Percentiles rank a stretch among this genome's conserved stretches.
Evolutionary conservation across 1,284 basidiomycete genomes (phyloP).

Genomic region (Pseudozyma sp.): DNA sequence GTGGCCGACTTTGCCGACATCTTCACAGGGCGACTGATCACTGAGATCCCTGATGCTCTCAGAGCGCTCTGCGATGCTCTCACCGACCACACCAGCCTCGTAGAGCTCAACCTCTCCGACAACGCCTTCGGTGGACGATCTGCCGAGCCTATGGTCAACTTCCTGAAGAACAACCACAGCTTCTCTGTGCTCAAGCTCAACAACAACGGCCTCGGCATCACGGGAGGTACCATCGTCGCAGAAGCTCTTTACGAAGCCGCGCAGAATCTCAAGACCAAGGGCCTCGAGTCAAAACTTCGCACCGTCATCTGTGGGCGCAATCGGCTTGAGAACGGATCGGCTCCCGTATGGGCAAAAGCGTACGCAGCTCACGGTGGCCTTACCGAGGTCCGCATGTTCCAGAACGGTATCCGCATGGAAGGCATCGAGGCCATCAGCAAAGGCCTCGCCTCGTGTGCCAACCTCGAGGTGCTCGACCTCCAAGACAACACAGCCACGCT

Average conservation of each 20-base stretch:
- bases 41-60: slow-evolving; percentile 91
- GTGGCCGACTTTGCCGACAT: slow-evolving; percentile 96
- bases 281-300: slow-evolving; percentile 78
- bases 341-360: slow-evolving; percentile 84
- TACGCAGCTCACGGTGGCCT: slow-evolving; percentile 84
- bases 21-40: slow-evolving; percentile 95
- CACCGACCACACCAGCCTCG: slow-evolving; percentile 80
- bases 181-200: slow-evolving; percentile 89
- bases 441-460: slow-evolving; percentile 79
- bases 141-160: slow-evolving; percentile 91
- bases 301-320: slow-evolving; percentile 93
- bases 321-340: slow-evolving; percentile 90
- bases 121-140: slow-evolving; percentile 97
- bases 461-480: slow-evolving; percentile 84
- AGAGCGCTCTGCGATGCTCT: slow-evolving; percentile 88
- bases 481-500: slow-evolving; percentile 94
- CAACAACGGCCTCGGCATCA: slow-evolving; percentile 97
- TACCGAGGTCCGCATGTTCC: slow-evolving; percentile 88
- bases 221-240: slow-evolving; percentile 87
- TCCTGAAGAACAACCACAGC: slow-evolving; percentile 72
- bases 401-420: slow-evolving; percentile 96
- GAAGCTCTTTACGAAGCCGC: slow-evolving; percentile 85
- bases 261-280: slow-evolving; percentile 76
- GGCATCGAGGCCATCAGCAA: slow-evolving; percentile 84
- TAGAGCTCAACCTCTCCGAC: slow-evolving; percentile 91